Percentiles rank a stretch among this genome's conserved stretches.
phyloP scores from a whole-genome alignment of 129 eudicot genomes.

The Chrysanthemum makinoi region DNA sequence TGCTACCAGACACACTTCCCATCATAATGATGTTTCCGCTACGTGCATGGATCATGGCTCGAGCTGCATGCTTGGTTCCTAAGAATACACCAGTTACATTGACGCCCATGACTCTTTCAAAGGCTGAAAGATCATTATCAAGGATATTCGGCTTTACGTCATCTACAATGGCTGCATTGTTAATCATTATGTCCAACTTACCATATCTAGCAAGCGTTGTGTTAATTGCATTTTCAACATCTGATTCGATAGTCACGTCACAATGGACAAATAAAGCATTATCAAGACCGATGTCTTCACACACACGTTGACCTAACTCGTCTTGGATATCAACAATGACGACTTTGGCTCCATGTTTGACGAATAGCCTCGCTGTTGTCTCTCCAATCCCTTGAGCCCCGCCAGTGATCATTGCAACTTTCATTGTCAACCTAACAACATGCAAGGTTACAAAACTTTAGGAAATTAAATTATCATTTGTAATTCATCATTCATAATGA shows the following conservation, averaged over 20 bases:
- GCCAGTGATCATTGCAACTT: constrained; percentile 3
- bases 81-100: constrained; percentile 21
- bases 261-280: constrained; percentile 3
- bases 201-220: constrained; percentile 8
- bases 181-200: constrained; percentile 33
- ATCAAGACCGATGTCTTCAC: constrained; percentile 3
- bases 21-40: constrained; percentile 26
- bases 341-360: constrained; percentile 14
- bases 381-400: constrained; percentile 14
- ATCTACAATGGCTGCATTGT: constrained; percentile 28
- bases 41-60: constrained; percentile 20
- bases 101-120: constrained; percentile 12
- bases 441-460: no score
- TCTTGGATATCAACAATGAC: constrained; percentile 6
- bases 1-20: constrained; percentile 17
- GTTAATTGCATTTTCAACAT: constrained; percentile 27
- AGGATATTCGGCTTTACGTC: neutral
- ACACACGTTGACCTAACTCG: neutral
- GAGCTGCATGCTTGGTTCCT: constrained; percentile 31
- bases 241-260: constrained; percentile 19
- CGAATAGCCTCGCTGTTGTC: constrained; percentile 5
- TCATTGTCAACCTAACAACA: neutral
- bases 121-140: neutral
- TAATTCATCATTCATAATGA: no score
- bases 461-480: no score